A percentile compares a stretch with the other conserved stretches of the same genome.
phyloP scores from a whole-genome alignment of 2,329 filamentous ascomycete species.

The Penicillium sp. region DNA sequence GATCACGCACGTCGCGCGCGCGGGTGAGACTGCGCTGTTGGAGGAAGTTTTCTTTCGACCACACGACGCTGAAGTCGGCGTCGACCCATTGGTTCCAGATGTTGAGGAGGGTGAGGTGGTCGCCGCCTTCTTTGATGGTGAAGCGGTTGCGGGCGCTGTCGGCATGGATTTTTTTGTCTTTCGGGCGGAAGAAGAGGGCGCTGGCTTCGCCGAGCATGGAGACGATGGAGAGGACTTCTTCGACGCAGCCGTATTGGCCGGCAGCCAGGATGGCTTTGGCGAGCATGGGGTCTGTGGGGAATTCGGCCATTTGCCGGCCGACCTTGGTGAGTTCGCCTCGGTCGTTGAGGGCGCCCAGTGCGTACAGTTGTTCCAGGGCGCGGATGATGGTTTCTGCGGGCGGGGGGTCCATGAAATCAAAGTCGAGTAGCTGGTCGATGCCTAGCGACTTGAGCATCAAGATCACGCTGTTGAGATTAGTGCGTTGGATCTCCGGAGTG shows the following conservation, averaged over 20 bases:
- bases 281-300: constrained; percentile 89
- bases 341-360: constrained; percentile 84
- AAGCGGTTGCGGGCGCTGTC: constrained; percentile 88
- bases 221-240: constrained; percentile 91
- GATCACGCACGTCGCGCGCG: constrained; percentile 87
- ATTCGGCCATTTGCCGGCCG: constrained; percentile 92
- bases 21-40: constrained; percentile 88
- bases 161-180: constrained; percentile 96
- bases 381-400: constrained; percentile 86
- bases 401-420: constrained; percentile 95
- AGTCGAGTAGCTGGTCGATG: constrained; percentile 88
- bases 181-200: constrained; percentile 89
- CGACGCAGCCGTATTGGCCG: constrained; percentile 87
- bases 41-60: constrained; percentile 90
- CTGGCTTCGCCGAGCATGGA: constrained; percentile 89
- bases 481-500: constrained; percentile 89
- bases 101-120: constrained; percentile 84
- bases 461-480: constrained; percentile 81
- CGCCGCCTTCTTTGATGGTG: constrained; percentile 85
- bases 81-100: constrained; percentile 97
- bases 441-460: constrained; percentile 85
- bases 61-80: constrained; percentile 82
- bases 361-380: constrained; percentile 87
- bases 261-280: constrained; percentile 86
- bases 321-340: constrained; percentile 86